Percentiles rank a stretch among this genome's conserved stretches.
phyloP scores from a whole-genome alignment of 2,329 filamentous ascomycete genomes.

The Lasiodiplodia gonubiensis region DNA sequence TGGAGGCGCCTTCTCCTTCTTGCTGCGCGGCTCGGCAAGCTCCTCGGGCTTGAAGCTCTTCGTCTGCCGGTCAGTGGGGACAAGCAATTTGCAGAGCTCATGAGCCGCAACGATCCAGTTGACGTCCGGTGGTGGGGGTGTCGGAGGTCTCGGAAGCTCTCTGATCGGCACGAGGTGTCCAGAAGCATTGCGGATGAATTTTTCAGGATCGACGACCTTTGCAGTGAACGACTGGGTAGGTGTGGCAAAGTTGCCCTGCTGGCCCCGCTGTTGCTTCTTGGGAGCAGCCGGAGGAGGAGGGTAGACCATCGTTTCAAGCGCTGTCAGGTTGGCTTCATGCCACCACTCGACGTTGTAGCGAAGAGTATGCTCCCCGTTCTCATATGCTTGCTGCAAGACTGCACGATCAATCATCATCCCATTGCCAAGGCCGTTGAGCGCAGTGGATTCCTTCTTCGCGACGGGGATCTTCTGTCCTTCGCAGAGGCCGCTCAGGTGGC shows the following conservation, averaged over 20 bases:
- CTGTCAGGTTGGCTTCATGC: conserved; percentile 42
- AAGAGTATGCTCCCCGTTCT: conserved; percentile 37
- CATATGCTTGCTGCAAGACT: conserved; percentile 4
- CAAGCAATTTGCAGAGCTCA: conserved; percentile 80
- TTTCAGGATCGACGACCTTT: conserved; percentile 73
- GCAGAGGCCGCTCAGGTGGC: conserved; percentile 84
- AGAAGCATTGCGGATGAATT: conserved; percentile 67
- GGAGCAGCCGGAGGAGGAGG: conserved; percentile 45
- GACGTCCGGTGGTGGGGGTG: conserved; percentile 79
- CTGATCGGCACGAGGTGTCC: conserved; percentile 49
- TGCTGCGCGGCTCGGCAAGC: conserved; percentile 64
- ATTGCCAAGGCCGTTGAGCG: conserved; percentile 55
- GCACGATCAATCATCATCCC: conserved; percentile 57
- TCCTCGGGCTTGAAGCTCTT: conserved; percentile 80
- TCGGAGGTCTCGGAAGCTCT: conserved; percentile 50
- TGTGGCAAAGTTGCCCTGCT: conserved; percentile 76
- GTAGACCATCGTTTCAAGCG: conserved; percentile 43
- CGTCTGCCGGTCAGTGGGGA: conserved; percentile 76
- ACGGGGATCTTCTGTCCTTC: conserved; percentile 51
- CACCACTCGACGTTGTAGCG: conserved; percentile 53
- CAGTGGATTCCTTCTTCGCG: conserved; percentile 1
- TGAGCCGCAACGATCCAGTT: conserved; percentile 84
- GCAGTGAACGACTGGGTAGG: conserved; percentile 87
- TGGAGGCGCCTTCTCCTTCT: conserved; percentile 56
- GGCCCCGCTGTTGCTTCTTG: conserved; percentile 68